A percentile compares a stretch with the other conserved stretches of the same genome.
Evolutionary conservation across 495 filamentous ascomycete species (phyloP).

Genomic region (Neurospora intermedia): DNA sequence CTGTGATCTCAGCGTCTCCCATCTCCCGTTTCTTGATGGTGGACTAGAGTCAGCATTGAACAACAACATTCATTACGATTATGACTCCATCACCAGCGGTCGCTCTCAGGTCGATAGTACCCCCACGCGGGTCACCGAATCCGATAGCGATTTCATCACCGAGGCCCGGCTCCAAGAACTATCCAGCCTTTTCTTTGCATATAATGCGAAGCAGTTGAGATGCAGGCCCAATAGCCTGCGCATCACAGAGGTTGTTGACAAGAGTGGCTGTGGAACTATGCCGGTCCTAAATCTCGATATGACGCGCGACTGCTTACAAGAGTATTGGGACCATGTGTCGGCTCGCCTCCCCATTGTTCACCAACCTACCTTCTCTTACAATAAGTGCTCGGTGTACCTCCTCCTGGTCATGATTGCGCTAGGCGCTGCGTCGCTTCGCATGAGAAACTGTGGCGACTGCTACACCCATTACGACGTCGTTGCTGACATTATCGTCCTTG

Average conservation of each 20-base stretch:
- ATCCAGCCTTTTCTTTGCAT: conserved; percentile 65
- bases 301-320: conserved; percentile 85
- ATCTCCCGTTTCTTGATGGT: conserved; percentile 38
- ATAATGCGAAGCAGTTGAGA: conserved; percentile 63
- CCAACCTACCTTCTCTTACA: conserved; percentile 78
- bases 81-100: conserved; percentile 44
- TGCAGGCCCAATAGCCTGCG: conserved; percentile 42
- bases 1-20: conserved; percentile 28
- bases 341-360: conserved; percentile 89
- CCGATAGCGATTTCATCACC: conserved; percentile 61
- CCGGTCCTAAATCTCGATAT: conserved; percentile 75
- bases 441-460: conserved; percentile 54
- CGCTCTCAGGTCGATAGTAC: conserved; percentile 62
- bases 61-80: conserved; percentile 42
- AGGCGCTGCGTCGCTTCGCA: conserved; percentile 80
- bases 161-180: conserved; percentile 76
- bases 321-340: conserved; percentile 91
- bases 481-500: conserved; percentile 73
- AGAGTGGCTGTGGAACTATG: conserved; percentile 47
- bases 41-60: conserved; percentile 40
- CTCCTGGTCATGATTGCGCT: conserved; percentile 82
- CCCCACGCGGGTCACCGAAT: conserved; percentile 55
- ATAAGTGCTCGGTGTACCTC: conserved; percentile 68
- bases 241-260: conserved; percentile 61
- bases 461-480: conserved; percentile 64